Conservation (phyloP, 1,284 basidiomycete genomes). For the Cryptococcus depauperatus region DNA sequence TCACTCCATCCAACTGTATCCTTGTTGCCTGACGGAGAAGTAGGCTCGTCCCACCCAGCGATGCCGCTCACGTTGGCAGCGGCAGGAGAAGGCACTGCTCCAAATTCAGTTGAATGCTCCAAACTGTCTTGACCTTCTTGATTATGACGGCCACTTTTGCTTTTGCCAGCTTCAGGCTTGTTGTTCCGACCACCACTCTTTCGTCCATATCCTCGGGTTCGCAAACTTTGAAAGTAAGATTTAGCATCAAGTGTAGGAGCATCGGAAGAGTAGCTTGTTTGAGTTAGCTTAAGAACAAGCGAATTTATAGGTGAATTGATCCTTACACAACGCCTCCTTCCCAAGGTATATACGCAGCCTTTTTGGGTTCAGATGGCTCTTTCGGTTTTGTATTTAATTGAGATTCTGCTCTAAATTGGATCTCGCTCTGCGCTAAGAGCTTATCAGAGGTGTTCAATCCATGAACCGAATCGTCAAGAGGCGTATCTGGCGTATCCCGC, state of each 20-base stretch:
- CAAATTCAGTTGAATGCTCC: no score
- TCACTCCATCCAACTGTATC: background rate
- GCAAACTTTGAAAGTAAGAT: background rate
- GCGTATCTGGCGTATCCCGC: no score
- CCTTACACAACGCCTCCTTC: slow-evolving; percentile 11
- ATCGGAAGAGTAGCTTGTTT: no score
- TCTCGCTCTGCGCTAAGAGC: no score
- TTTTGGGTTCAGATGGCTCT: background rate
- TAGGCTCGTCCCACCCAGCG: background rate
- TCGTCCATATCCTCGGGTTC: background rate
- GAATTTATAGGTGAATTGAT: background rate
- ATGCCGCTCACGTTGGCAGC: background rate
- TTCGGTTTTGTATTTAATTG: no score
- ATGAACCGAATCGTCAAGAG: no score
- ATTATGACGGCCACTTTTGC: no score
- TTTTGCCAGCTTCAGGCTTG: background rate
- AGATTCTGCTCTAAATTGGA: no score
- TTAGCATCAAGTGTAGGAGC: no score
- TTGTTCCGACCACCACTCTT: background rate
- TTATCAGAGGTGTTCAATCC: no score
- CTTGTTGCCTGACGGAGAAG: background rate
- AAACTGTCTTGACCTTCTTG: no score
- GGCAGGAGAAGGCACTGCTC: background rate
- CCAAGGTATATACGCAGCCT: slow-evolving; percentile 7
- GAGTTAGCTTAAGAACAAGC: no score